These are phyloP conservation scores for Boletus eberwhitei DNA, from an alignment of 768 basidiomycete species.

Conservation along the genomic window DNA sequence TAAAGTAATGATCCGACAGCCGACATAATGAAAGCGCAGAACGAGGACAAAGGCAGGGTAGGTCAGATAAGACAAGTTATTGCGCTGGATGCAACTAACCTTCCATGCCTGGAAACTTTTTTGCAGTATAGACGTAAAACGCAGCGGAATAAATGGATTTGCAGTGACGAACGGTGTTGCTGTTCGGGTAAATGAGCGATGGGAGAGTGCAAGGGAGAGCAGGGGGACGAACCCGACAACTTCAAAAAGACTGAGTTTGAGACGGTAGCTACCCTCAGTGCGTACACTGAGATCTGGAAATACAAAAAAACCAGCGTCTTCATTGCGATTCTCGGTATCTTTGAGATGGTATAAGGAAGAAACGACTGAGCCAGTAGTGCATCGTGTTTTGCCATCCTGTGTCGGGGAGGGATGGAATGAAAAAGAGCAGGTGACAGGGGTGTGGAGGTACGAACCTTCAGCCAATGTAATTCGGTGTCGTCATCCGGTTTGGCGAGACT, in stretches of 20 bases:
- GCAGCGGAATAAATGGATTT: conserved; percentile 84
- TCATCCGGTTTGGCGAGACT: conserved; percentile 86
- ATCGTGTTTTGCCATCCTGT: conserved; percentile 85
- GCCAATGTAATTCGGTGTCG: conserved; percentile 85
- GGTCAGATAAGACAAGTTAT: conserved; percentile 23
- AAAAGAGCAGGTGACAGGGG: not conserved
- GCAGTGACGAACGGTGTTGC: conserved; percentile 85
- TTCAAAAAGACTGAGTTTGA: conserved; percentile 78
- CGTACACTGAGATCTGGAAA: conserved; percentile 93
- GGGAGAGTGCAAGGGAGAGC: not conserved
- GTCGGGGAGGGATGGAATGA: not conserved
- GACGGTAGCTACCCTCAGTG: conserved; percentile 83
- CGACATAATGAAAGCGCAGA: conserved; percentile 12
- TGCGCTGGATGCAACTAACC: conserved; percentile 42
- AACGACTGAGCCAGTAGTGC: conserved; percentile 88
- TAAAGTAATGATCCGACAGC: conserved; percentile 19
- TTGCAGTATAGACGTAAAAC: conserved; percentile 94
- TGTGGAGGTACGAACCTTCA: conserved; percentile 47
- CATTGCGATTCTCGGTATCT: conserved; percentile 55
- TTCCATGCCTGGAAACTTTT: conserved; percentile 97
- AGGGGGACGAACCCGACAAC: conserved; percentile 75
- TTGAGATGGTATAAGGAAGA: conserved; percentile 90
- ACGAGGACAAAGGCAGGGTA: conserved; percentile 9
- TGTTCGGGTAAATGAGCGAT: conserved; percentile 27
- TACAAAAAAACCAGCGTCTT: conserved; percentile 91